These are phyloP conservation scores for Corniculantispora saksenae DNA, from an alignment of 2,329 filamentous ascomycete genomes.

Conservation along the genomic window DNA sequence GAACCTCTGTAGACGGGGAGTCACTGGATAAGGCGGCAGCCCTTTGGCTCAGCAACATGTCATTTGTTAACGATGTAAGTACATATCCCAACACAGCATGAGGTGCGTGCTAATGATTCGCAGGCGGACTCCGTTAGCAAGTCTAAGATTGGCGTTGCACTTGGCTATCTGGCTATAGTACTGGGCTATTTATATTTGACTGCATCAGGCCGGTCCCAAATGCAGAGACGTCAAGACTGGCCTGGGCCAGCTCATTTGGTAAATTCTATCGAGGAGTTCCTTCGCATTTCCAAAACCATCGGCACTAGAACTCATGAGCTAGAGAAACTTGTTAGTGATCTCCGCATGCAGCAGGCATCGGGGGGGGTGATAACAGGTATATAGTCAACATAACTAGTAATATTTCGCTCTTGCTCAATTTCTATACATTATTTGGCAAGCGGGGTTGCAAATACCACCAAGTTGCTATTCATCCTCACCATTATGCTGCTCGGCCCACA, in stretches of 20 bases:
- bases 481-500: neutral
- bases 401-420: neutral
- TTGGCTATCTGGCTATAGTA: conserved; percentile 83
- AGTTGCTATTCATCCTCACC: neutral
- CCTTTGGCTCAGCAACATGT: conserved; percentile 68
- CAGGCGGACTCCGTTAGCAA: conserved; percentile 73
- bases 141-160: conserved; percentile 76
- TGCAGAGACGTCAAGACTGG: conserved; percentile 44
- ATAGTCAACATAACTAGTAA: neutral
- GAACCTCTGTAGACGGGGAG: conserved; percentile 38
- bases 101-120: conserved; percentile 22
- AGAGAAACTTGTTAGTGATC: conserved; percentile 40
- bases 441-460: no score
- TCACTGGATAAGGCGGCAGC: conserved; percentile 61
- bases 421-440: neutral
- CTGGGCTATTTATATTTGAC: conserved; percentile 77
- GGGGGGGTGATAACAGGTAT: neutral
- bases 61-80: conserved; percentile 68
- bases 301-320: conserved; percentile 45
- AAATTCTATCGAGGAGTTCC: conserved; percentile 57
- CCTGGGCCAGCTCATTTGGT: conserved; percentile 48
- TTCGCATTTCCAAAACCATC: conserved; percentile 51
- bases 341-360: conserved; percentile 25
- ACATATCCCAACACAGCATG: neutral
- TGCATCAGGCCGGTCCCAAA: conserved; percentile 43